Percentiles rank a stretch among this genome's conserved stretches.
phyloP scores from a whole-genome alignment of 2,329 filamentous ascomycete genomes.

The Lecanicillium sp. region DNA sequence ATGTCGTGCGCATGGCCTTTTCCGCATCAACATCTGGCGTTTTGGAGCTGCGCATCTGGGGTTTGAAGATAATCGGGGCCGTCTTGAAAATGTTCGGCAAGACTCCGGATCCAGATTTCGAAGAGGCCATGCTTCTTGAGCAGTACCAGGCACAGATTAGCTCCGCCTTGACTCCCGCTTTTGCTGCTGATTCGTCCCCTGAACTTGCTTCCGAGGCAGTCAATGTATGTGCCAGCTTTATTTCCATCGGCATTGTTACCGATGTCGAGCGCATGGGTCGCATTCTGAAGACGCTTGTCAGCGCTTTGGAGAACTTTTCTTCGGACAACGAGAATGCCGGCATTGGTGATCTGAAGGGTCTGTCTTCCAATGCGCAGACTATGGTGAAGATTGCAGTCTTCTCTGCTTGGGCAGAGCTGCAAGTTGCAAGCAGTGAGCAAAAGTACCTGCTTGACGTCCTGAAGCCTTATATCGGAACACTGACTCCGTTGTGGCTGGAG shows the following conservation, averaged over 20 bases:
- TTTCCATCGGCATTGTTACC: constrained; percentile 93
- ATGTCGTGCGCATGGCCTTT: constrained; percentile 94
- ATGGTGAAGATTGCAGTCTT: constrained; percentile 99
- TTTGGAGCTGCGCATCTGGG: constrained; percentile 81
- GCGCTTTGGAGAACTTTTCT: constrained; percentile 87
- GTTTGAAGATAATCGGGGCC: constrained; percentile 87
- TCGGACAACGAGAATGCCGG: constrained; percentile 72
- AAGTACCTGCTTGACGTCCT: constrained; percentile 83
- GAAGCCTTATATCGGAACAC: constrained; percentile 78
- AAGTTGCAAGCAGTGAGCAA: constrained; percentile 91
- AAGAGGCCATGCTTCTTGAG: constrained; percentile 92
- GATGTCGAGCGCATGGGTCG: constrained; percentile 98
- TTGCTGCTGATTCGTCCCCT: constrained; percentile 90
- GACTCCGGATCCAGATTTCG: constrained; percentile 90
- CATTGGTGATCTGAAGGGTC: constrained; percentile 86
- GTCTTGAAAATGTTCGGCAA: constrained; percentile 94
- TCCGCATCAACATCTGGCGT: constrained; percentile 94
- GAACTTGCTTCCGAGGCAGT: constrained; percentile 94
- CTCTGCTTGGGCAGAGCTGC: constrained; percentile 93
- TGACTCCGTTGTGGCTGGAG: constrained; percentile 91
- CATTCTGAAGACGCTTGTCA: constrained; percentile 88
- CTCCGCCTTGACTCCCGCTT: constrained; percentile 91
- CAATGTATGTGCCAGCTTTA: constrained; percentile 96
- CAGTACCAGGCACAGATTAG: constrained; percentile 99
- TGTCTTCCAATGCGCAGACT: constrained; percentile 92